Conservation (phyloP, 202 grass and related monocot genomes). For the Musa balbisiana region DNA sequence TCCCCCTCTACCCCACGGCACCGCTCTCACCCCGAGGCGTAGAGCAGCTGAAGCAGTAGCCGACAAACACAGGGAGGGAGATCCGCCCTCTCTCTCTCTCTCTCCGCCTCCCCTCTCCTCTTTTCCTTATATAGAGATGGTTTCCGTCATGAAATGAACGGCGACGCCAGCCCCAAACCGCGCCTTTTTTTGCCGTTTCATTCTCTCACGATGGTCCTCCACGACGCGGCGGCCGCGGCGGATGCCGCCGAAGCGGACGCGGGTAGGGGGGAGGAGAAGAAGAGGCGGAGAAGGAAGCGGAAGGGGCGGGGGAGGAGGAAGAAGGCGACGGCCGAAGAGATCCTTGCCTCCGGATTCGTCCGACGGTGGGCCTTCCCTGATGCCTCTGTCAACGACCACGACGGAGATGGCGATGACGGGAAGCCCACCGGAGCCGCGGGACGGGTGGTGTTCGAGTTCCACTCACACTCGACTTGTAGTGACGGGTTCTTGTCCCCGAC, state of each 20-base stretch:
- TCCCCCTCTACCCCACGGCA: not conserved
- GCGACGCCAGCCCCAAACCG: not conserved
- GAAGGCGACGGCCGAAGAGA: conserved; percentile 38
- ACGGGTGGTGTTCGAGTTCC: conserved; percentile 59
- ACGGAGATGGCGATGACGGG: conserved; percentile 22
- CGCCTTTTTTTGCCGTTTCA: not conserved
- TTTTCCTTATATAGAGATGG: not conserved
- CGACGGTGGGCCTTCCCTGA: conserved; percentile 42
- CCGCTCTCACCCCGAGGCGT: not conserved
- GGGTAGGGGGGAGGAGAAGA: conserved; percentile 24
- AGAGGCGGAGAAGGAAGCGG: conserved; percentile 37
- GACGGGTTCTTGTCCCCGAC: conserved; percentile 75
- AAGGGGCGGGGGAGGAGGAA: conserved; percentile 31
- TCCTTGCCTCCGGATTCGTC: conserved; percentile 55
- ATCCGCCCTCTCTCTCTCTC: not conserved
- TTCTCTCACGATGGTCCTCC: not conserved
- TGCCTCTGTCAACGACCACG: conserved; percentile 2
- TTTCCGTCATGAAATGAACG: not conserved
- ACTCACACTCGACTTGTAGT: conserved; percentile 79
- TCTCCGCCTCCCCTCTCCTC: no score
- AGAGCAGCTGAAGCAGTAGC: not conserved
- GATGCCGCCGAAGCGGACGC: not conserved
- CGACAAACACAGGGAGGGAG: not conserved
- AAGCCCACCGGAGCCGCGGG: conserved; percentile 9
- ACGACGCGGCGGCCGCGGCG: not conserved